Evolutionary conservation across 1,284 basidiomycete species (phyloP).

Genomic region (Neotropicomus parvogracilis): DNA sequence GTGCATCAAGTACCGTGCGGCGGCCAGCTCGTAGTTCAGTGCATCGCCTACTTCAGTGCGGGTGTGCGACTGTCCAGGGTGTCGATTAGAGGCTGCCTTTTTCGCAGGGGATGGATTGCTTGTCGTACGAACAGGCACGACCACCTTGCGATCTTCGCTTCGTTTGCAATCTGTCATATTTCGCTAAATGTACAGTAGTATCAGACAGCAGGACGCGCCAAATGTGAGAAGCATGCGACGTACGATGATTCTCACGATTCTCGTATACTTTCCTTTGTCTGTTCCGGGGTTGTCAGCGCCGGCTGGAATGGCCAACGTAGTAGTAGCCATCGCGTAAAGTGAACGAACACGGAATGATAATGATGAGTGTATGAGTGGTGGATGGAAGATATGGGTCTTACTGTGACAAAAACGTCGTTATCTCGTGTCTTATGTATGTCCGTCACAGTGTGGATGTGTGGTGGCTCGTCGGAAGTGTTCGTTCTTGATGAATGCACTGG

Average conservation of each 20-base stretch:
- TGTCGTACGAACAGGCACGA: neutral
- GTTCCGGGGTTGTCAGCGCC: too few relatives aligned
- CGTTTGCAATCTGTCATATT: slow-evolving; percentile 1
- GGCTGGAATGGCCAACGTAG: neutral
- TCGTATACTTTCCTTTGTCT: neutral
- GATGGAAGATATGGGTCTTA: neutral
- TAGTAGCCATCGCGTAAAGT: neutral
- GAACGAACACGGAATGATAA: neutral
- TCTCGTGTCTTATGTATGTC: too few relatives aligned
- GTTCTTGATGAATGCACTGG: too few relatives aligned
- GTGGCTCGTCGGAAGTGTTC: too few relatives aligned
- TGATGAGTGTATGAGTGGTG: neutral
- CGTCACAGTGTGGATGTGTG: too few relatives aligned
- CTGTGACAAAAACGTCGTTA: neutral
- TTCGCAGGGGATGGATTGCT: neutral
- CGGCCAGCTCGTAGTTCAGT: too few relatives aligned
- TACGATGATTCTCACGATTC: neutral
- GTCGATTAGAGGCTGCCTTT: too few relatives aligned
- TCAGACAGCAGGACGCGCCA: neutral
- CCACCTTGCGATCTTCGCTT: neutral
- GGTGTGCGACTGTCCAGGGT: too few relatives aligned
- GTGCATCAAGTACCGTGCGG: too few relatives aligned
- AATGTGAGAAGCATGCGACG: neutral
- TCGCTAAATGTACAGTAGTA: neutral
- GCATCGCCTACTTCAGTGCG: too few relatives aligned